Percentiles rank a stretch among this genome's conserved stretches.
These are phyloP conservation scores for Thozetella sp. DNA, from an alignment of 495 filamentous ascomycete genomes.

Conservation along the genomic window DNA sequence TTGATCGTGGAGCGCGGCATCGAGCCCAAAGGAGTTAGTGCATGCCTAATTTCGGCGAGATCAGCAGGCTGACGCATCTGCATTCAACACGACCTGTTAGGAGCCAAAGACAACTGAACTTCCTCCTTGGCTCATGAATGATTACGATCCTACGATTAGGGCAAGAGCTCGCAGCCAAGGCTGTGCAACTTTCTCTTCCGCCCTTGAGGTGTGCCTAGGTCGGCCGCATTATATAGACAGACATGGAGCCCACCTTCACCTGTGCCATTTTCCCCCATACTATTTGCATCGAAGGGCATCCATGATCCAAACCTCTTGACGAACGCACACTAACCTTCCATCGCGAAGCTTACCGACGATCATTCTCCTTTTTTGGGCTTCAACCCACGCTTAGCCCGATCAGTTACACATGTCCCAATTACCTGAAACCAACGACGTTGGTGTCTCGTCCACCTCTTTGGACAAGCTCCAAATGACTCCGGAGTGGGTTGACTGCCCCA, in stretches of 20 bases:
- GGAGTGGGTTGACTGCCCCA: not conserved
- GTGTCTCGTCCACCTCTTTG: not conserved
- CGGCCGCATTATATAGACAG: too few relatives aligned
- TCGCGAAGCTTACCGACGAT: not conserved
- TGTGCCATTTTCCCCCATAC: too few relatives aligned
- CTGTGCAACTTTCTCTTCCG: too few relatives aligned
- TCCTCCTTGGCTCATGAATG: too few relatives aligned
- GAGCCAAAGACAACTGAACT: not conserved
- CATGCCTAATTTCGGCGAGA: not conserved
- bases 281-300: too few relatives aligned
- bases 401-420: not conserved
- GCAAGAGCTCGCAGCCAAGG: too few relatives aligned
- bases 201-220: too few relatives aligned
- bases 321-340: too few relatives aligned
- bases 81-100: not conserved
- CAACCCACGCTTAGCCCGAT: not conserved
- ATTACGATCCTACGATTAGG: too few relatives aligned
- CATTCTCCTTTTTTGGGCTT: not conserved
- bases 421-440: not conserved
- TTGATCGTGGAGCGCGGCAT: not conserved
- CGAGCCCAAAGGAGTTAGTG: not conserved
- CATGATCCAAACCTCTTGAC: too few relatives aligned
- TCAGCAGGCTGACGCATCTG: not conserved
- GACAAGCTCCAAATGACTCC: not conserved
- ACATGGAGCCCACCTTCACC: too few relatives aligned